Base-by-base conservation (phyloP, 441 rosid genomes). In the Populus tomentosa region DNA sequence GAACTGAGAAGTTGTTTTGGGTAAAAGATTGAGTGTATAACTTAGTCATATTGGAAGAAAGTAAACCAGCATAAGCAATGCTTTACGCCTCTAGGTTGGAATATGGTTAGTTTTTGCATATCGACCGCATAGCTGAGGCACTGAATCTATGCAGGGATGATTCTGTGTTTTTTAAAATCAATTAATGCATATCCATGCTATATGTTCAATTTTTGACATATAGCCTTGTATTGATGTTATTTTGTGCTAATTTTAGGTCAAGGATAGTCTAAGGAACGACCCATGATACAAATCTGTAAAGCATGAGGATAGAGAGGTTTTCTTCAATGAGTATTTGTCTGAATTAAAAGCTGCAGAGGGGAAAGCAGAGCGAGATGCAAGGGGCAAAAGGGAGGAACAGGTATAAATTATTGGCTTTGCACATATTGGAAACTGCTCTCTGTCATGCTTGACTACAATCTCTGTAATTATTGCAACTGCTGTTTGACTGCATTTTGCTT, bases 321-420 rank as follows among this genome's bases (percentile, higher is more conserved):
- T 93, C 76, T 97, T 90, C 82, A 90, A 87, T 18, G 95, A 92
- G 82, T 94, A 90, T 81, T 79, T 93, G 75, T 81, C 88, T 70
- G 97, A 91, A 83, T 86, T 94, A 75, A 97, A 88, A 85, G 90
- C 94, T 76, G 87, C 82, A 8, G 53, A 10, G 53, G 89, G 85
- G 76, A 90, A 86, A 83, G 94, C 83, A 66, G 96, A 87, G 70
- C 85, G 83, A 79, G 92, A 85, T 75, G 87, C 87, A 84, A 96
- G 91, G 83, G 83, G 87, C 80, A 91, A 86, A 85, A 87, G 83
- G 71, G 94, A 88, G 32, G 99, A 96, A 85, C 94, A 93, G 99
- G 99, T 40, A 40, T 96, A 82, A 71, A 69, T 35, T 40, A 35
- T 71, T 20, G 74, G 61, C 13, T 36, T 20, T 13, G 16, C 14